Conservation (phyloP, 345 rosid species). For the Linum usitatissimum region DNA sequence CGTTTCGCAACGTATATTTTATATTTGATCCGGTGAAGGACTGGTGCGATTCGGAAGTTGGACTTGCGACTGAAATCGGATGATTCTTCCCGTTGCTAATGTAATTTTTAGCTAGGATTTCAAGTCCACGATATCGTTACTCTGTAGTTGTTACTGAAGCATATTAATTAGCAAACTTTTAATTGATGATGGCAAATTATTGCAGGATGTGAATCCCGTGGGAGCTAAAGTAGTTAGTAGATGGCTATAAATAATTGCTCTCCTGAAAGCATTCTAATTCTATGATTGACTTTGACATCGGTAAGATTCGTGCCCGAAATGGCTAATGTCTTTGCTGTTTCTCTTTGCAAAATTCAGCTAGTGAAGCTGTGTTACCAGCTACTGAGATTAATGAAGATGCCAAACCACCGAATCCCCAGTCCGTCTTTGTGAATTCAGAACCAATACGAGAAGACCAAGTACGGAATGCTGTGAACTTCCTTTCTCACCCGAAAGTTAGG, state of each 20-base stretch:
- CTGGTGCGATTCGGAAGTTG: not conserved
- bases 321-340: not conserved
- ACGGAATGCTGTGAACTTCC: slow-evolving; percentile 88
- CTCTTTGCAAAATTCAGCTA: slow-evolving; percentile 14
- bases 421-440: slow-evolving; percentile 82
- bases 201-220: not conserved
- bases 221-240: not conserved
- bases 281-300: too few species aligned
- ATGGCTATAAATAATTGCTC: not conserved
- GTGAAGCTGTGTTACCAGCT: slow-evolving; percentile 35
- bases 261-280: too few species aligned
- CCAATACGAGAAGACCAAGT: slow-evolving; percentile 91
- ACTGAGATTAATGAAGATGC: slow-evolving; percentile 42
- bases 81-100: not conserved
- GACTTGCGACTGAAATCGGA: not conserved
- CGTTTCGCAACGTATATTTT: not conserved
- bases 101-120: not conserved
- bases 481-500: slow-evolving; percentile 84
- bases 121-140: not conserved
- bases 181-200: not conserved
- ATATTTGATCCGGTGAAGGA: not conserved
- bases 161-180: not conserved
- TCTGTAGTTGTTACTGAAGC: not conserved
- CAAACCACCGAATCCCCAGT: slow-evolving; percentile 29
- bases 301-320: not conserved